Conservation (phyloP, 306 rosid genomes). For the Rosa lucieae region DNA sequence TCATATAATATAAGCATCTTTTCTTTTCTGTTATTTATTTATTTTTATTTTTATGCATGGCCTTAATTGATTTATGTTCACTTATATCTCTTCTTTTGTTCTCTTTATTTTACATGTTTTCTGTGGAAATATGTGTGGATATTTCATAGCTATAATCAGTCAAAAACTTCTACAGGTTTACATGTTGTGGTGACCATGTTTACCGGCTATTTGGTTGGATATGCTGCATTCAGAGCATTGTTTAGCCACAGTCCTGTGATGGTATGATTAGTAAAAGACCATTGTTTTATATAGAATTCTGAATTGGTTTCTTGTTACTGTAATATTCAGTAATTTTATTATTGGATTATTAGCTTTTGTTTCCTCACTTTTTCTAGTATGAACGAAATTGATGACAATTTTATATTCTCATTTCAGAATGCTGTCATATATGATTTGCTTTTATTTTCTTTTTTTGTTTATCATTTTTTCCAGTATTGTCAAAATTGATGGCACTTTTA, state of each 20-base stretch:
- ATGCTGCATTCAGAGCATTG: constrained; percentile 76
- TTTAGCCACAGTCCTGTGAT: constrained; percentile 71
- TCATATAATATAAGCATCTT: background rate
- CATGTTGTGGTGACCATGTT: constrained; percentile 81
- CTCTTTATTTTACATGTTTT: background rate
- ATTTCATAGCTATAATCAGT: constrained; percentile 14
- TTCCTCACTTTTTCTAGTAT: background rate
- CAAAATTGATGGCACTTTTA: background rate
- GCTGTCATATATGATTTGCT: constrained; percentile 31
- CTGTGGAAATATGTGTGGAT: constrained; percentile 4
- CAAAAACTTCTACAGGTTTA: constrained; percentile 56
- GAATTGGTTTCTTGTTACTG: background rate
- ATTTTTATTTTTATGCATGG: background rate
- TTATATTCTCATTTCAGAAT: constrained; percentile 43
- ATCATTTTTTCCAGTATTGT: background rate
- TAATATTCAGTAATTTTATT: constrained; percentile 5
- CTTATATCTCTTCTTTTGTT: background rate
- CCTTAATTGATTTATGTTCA: background rate
- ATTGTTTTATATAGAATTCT: background rate
- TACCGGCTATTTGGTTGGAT: constrained; percentile 82
- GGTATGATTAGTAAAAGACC: constrained; percentile 48
- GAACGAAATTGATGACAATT: background rate
- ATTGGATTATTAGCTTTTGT: background rate
- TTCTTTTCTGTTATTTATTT: background rate
- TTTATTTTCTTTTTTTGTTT: background rate